Base-by-base conservation (phyloP, 2,329 filamentous ascomycete species). In the Corniculantispora saksenae region DNA sequence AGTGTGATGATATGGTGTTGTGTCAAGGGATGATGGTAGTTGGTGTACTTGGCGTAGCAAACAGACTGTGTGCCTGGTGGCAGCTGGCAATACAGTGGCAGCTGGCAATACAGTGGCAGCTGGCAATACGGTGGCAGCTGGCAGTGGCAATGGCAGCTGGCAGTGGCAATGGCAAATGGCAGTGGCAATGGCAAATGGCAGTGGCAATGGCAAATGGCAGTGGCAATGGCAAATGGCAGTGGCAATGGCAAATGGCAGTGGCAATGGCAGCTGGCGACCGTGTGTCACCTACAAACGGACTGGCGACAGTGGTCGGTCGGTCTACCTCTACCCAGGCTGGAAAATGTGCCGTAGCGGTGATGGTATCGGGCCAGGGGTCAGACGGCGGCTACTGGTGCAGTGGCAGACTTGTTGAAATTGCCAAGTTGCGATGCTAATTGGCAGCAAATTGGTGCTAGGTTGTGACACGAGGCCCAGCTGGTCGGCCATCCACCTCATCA, bases 11-110 rank as follows among this genome's bases (percentile, higher is more conserved):
- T 10, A 50, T 29, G n/a, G 25, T 35, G 23, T 32, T 12, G 21
- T 62, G 62, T 40, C 48, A 66, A 70, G 69, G 69, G 72, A 71
- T 71, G 71, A 70, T 67, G 58, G 57, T 60, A 27, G 25, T 50
- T 23, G 32, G 35, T 17, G 35, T 32, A n/a, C n/a, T n/a, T n/a
- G n/a, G n/a, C n/a, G n/a, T 38, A 48, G 13, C 59, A 54, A 53
- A 45, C 45, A 25, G n/a, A n/a, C 23, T 54, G 25, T 2, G 21
- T 17, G 43, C 21, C 4, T 53, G 23, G 15, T 45, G 60, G 35
- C 38, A 45, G 15, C 21, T 61, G 59, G 48, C 59, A 10, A 15
- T n/a, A 55, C 38, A 29, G 40, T n/a, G 38, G 60, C 51, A 40
- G 47, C 3, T 19, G 9, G 17, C 10, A 38, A 15, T 27, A 21